Evolutionary conservation across 2,329 filamentous ascomycete genomes (phyloP).

Genomic region (Ophiostoma australiae): DNA sequence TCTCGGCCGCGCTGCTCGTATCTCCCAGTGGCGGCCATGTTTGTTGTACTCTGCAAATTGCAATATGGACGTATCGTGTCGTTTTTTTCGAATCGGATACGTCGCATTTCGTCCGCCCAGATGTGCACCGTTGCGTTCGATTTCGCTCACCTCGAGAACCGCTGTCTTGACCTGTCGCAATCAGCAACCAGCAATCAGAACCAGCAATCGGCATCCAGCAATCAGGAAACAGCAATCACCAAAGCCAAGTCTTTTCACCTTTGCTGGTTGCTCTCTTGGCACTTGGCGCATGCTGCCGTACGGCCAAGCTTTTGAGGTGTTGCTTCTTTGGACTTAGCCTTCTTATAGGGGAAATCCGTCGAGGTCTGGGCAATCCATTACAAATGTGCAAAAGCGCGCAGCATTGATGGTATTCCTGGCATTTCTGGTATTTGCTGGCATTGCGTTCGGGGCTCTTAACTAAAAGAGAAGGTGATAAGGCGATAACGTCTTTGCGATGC

Average conservation of each 20-base stretch:
- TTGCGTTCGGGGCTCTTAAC: background rate
- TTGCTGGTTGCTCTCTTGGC: background rate
- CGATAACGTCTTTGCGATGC: conserved; percentile 4
- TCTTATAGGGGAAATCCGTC: background rate
- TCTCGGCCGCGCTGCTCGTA: background rate
- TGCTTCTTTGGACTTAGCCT: conserved; percentile 8
- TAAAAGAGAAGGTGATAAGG: conserved; percentile 10
- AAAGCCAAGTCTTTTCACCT: background rate
- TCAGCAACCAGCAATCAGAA: background rate
- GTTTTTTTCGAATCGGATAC: background rate
- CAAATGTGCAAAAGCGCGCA: background rate
- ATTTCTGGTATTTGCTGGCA: background rate
- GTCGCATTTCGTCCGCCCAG: background rate
- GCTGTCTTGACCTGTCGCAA: background rate
- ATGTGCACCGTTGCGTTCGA: background rate
- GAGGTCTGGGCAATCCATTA: background rate
- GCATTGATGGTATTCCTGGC: background rate
- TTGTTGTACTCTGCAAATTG: background rate
- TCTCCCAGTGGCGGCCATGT: background rate
- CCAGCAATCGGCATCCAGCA: background rate
- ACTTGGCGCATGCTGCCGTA: conserved; percentile 7
- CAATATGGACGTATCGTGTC: background rate
- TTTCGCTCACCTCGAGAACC: background rate
- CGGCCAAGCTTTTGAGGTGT: conserved; percentile 13
- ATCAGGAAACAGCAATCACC: background rate